A percentile compares a stretch with the other conserved stretches of the same genome.
phyloP scores from a whole-genome alignment of 2,329 filamentous ascomycete species.

The Ophiostoma novo-ulmi region DNA sequence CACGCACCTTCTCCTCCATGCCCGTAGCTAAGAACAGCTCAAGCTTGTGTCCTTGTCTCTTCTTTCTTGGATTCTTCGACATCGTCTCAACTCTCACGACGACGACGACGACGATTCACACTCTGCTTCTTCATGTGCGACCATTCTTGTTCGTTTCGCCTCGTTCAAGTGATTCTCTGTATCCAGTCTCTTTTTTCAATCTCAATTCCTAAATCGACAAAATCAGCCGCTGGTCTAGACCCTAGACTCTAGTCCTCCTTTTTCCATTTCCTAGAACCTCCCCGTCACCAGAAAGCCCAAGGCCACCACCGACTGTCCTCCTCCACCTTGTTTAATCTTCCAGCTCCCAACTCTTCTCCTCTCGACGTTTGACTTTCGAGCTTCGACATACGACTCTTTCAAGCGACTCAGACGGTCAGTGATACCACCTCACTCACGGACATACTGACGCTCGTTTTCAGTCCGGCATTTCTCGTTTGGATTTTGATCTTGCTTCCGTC shows the following conservation, averaged over 20 bases:
- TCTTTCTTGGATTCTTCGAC: conserved; percentile 5
- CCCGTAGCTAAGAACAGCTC: not conserved
- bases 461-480: not conserved
- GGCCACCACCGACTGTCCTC: not conserved
- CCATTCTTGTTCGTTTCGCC: not conserved
- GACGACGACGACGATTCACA: not conserved
- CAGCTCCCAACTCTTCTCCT: not conserved
- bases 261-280: conserved; percentile 10
- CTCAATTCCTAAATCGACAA: not conserved
- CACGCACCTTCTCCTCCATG: not conserved
- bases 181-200: not conserved
- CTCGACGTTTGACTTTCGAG: not conserved
- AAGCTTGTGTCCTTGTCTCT: conserved; percentile 13
- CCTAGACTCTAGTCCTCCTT: not conserved
- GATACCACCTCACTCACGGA: conserved; percentile 2
- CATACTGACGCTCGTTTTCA: not conserved
- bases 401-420: not conserved
- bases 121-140: not conserved
- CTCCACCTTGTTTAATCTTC: not conserved
- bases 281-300: not conserved
- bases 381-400: not conserved
- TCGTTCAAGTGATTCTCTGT: not conserved
- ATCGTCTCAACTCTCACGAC: not conserved
- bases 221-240: not conserved
- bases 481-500: not conserved